phyloP scores from a whole-genome alignment of 345 rosid genomes.

The Salix arbutifolia region DNA sequence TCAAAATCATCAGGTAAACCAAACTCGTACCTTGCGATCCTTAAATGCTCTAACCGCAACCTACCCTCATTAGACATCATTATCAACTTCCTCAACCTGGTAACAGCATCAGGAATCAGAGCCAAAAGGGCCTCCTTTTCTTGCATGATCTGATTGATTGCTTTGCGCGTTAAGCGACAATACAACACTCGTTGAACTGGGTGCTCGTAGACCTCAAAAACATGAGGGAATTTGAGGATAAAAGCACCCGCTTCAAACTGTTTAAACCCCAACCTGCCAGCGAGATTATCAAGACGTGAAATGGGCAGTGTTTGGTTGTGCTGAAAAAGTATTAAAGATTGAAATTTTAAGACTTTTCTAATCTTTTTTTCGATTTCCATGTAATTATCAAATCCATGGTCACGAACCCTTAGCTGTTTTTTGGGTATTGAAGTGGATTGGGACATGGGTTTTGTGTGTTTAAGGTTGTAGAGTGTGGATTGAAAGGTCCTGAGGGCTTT shows the following conservation, averaged over 20 bases:
- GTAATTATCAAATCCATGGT: conserved; percentile 91
- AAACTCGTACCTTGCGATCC: conserved; percentile 72
- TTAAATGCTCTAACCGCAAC: conserved; percentile 69
- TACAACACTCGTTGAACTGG: conserved; percentile 81
- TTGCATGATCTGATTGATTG: conserved; percentile 56
- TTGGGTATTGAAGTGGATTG: conserved; percentile 80
- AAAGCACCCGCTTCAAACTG: conserved; percentile 69
- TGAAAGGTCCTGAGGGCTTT: not conserved
- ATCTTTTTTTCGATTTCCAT: conserved; percentile 90
- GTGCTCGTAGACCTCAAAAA: conserved; percentile 83
- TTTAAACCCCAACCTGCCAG: conserved; percentile 68
- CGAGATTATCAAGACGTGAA: conserved; percentile 63
- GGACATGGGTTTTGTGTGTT: conserved; percentile 38
- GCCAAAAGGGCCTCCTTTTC: conserved; percentile 57
- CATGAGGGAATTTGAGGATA: conserved; percentile 79
- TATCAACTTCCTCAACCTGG: conserved; percentile 64
- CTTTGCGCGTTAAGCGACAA: conserved; percentile 64
- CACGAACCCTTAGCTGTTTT: conserved; percentile 72
- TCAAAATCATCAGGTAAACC: conserved; percentile 94
- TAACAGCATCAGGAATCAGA: conserved; percentile 63
- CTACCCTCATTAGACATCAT: conserved; percentile 80
- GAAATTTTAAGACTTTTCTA: conserved; percentile 77
- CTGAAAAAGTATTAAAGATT: conserved; percentile 64
- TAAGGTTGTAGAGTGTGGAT: conserved; percentile 5
- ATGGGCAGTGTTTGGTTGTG: conserved; percentile 53